phyloP scores from a whole-genome alignment of 2,329 filamentous ascomycete genomes.

The Cercospora sojina region DNA sequence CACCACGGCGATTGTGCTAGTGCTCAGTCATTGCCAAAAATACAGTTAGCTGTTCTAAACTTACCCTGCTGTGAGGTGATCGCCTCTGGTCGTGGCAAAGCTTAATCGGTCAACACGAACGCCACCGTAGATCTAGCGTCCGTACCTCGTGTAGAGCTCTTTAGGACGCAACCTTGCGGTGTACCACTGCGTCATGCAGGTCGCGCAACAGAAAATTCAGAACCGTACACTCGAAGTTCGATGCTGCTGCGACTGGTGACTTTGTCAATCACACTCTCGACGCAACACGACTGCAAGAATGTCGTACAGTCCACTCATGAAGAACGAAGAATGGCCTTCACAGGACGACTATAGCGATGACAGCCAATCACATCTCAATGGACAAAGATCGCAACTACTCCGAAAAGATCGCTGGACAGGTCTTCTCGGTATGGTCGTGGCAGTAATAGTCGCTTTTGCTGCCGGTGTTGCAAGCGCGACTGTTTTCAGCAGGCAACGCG shows the following conservation, averaged over 20 bases:
- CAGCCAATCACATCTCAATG: constrained; percentile 7
- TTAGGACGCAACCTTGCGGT: background rate
- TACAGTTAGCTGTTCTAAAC: background rate
- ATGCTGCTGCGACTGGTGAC: background rate
- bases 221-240: background rate
- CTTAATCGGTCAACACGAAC: background rate
- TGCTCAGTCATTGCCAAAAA: background rate
- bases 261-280: background rate
- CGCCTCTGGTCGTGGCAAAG: constrained; percentile 1
- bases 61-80: background rate
- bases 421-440: constrained; percentile 16
- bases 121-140: constrained; percentile 6
- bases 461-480: constrained; percentile 17
- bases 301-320: constrained; percentile 17
- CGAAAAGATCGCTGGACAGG: constrained; percentile 16
- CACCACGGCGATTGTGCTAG: background rate
- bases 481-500: constrained; percentile 8
- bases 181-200: background rate
- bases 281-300: constrained; percentile 1
- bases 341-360: constrained; percentile 20
- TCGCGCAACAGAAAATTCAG: background rate
- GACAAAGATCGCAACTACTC: background rate
- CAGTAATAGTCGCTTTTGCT: constrained; percentile 18
- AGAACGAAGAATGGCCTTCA: constrained; percentile 13
- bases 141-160: constrained; percentile 11